Evolutionary conservation across 345 rosid genomes (phyloP).

Genomic region (Boechera retrofracta): DNA sequence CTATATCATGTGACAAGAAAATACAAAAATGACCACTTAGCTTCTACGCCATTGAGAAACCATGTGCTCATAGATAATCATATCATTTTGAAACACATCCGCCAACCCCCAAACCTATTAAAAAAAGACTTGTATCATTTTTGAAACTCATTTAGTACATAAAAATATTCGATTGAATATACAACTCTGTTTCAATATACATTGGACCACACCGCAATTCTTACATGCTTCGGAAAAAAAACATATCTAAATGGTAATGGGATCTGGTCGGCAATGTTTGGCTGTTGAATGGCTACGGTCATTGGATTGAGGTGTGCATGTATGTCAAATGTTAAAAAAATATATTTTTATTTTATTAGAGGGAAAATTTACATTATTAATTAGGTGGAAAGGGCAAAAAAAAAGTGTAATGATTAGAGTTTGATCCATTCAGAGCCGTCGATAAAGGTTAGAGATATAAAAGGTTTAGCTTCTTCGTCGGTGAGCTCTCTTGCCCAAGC

Average conservation of each 20-base stretch:
- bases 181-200: not conserved
- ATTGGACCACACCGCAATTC: not conserved
- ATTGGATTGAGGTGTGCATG: conserved; percentile 1
- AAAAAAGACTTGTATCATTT: not conserved
- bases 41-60: no score
- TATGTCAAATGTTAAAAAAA: not conserved
- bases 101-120: not conserved
- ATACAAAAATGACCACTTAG: not conserved
- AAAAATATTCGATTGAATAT: no score
- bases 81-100: not conserved
- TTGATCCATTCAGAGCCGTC: conserved; percentile 94
- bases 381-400: not conserved
- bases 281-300: not conserved
- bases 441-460: conserved; percentile 71
- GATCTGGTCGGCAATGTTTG: conserved; percentile 11
- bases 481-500: conserved; percentile 91
- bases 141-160: not conserved
- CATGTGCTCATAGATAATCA: no score
- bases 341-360: not conserved
- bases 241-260: not conserved
- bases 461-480: conserved; percentile 90
- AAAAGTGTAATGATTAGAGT: conserved; percentile 40
- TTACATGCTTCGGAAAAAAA: not conserved
- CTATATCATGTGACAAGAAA: not conserved
- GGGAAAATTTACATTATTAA: conserved; percentile 36